Conservation (phyloP, 108 stramenopile species). For the Schizochytrium sp. region DNA sequence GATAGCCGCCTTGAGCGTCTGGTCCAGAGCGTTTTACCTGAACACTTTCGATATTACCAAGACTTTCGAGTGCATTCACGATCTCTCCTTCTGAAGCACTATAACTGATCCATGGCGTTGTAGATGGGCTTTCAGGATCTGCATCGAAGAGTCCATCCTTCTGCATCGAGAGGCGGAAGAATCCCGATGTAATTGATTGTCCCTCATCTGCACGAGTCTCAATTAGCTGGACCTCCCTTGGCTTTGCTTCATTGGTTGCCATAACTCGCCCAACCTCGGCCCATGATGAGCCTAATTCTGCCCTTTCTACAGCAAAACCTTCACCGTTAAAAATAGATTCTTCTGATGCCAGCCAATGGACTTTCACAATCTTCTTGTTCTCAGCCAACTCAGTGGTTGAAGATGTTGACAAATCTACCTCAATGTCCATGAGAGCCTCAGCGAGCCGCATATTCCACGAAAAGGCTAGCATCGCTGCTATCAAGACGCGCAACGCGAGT, state of each 20-base stretch:
- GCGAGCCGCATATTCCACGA: neutral
- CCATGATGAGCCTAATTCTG: neutral
- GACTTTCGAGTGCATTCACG: neutral
- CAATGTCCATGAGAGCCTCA: neutral
- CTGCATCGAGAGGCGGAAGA: conserved; percentile 30
- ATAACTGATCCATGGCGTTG: conserved; percentile 15
- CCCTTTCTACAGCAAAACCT: neutral
- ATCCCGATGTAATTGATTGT: neutral
- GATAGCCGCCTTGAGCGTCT: conserved; percentile 43
- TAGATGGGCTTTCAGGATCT: conserved; percentile 6
- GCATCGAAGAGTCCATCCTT: conserved; percentile 19
- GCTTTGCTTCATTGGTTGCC: neutral
- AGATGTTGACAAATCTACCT: neutral
- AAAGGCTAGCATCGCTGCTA: neutral
- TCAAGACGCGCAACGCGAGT: neutral
- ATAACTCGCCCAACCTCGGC: neutral
- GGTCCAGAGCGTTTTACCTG: neutral
- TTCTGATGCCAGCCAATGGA: neutral
- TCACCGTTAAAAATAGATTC: neutral
- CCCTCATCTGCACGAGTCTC: conserved; percentile 32
- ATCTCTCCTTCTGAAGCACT: neutral
- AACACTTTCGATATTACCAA: neutral
- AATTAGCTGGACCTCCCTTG: conserved; percentile 43
- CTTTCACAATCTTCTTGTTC: neutral
- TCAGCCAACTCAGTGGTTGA: neutral